Percentiles rank a stretch among this genome's conserved stretches.
Evolutionary conservation across 2,329 filamentous ascomycete genomes (phyloP).

Genomic region (Aureobasidium sp.): DNA sequence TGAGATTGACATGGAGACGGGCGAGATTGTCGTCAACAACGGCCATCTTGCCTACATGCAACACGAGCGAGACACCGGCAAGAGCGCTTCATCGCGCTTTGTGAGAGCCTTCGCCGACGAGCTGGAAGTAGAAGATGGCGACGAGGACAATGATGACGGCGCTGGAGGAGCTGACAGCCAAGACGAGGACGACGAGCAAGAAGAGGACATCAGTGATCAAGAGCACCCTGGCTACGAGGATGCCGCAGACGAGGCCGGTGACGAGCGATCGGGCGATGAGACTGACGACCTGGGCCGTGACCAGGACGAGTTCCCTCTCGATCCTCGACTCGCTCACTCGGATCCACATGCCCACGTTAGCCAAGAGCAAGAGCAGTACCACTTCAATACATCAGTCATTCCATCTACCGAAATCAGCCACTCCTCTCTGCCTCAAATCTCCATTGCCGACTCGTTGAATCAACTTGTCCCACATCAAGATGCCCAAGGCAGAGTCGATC

Average conservation of each 20-base stretch:
- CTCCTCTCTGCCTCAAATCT: slow-evolving; percentile 8
- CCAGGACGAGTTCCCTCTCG: background rate
- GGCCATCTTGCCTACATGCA: slow-evolving; percentile 67
- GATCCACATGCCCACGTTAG: background rate
- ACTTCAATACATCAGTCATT: slow-evolving; percentile 1
- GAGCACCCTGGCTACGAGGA: slow-evolving; percentile 10
- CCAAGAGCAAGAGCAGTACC: background rate
- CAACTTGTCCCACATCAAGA: slow-evolving; percentile 15
- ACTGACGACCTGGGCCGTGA: slow-evolving; percentile 19
- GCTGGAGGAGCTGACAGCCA: slow-evolving; percentile 16
- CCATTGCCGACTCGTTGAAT: slow-evolving; percentile 13
- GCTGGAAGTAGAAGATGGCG: slow-evolving; percentile 28
- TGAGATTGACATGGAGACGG: slow-evolving; percentile 79
- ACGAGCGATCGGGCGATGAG: slow-evolving; percentile 17
- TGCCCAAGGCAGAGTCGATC: slow-evolving; percentile 17
- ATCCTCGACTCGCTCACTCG: slow-evolving; percentile 12
- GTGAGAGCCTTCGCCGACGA: slow-evolving; percentile 27
- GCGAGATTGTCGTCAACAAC: slow-evolving; percentile 80
- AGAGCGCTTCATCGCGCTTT: slow-evolving; percentile 26
- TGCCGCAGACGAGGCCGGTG: slow-evolving; percentile 6
- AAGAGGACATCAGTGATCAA: slow-evolving; percentile 16
- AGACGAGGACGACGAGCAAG: slow-evolving; percentile 13
- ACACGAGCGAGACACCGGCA: slow-evolving; percentile 48
- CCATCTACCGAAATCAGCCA: slow-evolving; percentile 12
- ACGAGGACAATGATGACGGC: slow-evolving; percentile 32